Base-by-base conservation (phyloP, 2,329 filamentous ascomycete genomes). In the Bipolaris zeicola region DNA sequence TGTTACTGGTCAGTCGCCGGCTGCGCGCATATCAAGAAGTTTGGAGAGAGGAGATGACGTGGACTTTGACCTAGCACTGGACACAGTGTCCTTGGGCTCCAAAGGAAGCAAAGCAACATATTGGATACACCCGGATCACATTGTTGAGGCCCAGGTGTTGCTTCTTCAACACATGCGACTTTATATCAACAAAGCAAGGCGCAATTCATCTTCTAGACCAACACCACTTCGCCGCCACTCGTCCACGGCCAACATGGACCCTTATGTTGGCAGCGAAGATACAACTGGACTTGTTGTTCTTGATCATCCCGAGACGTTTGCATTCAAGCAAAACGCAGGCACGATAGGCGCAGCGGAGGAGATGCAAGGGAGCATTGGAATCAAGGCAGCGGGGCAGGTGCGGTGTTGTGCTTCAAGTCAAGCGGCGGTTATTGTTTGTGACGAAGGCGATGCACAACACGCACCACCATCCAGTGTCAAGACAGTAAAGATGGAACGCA, bases 51-150 rank as follows among this genome's bases (percentile, higher is more conserved):
- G 72, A 6, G 76, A 76, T 20, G 75, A 77, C 37, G 65, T 81
- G 3, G 78, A 81, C 24, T 82, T 84, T 64, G 83, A 85, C 63
- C 72, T 80, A 7, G 77, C 79, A 3, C 64, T 85, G 31, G 76
- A 78, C 13, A 79, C 78, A 8, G 70, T 80, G 1, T 81, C 81
- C 10, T 66, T 84, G 7, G 81, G 81, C 2, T 66, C 76, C 7
- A 64, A 71, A 45, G 80, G 80, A 11, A 77, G 71, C 26, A 79
- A 79, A 50, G 82, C 81, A 1, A 77, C 77, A 14, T 85, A 84
- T 60, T 84, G 83, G 78, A 77, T 85, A 44, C 82, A 85, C 64
- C 72, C 77, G 1, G 83, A 85, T 53, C 81, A 83, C 60, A 65
- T 84, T 37, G 78, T 84, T 20, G 81, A 85, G 68, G 71, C 82